Percentiles rank a stretch among this genome's conserved stretches.
phyloP scores from a whole-genome alignment of 2,329 filamentous ascomycete genomes.

The Hymenoscyphus linearis region DNA sequence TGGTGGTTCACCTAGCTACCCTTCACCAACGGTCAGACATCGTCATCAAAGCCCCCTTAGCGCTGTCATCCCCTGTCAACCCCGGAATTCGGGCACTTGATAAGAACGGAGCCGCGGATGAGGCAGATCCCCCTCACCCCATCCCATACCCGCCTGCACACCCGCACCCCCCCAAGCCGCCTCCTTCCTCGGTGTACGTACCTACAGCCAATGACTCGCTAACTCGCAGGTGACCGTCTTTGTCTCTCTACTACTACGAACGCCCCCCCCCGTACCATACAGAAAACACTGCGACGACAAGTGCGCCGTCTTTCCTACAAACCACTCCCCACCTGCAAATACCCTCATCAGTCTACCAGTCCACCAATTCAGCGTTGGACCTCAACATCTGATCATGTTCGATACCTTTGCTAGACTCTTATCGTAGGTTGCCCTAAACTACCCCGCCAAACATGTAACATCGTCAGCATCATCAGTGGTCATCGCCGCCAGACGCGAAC shows the following conservation, averaged over 20 bases:
- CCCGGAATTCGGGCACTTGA: neutral
- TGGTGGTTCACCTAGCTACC: no score
- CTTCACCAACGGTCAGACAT: neutral
- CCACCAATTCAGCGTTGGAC: neutral
- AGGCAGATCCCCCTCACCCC: neutral
- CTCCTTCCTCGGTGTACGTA: neutral
- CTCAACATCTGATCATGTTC: conserved; percentile 52
- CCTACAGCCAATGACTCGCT: neutral
- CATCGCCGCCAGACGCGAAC: conserved; percentile 6
- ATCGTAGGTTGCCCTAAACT: conserved; percentile 53
- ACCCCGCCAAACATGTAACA: conserved; percentile 21
- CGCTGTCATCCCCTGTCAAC: neutral
- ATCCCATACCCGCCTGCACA: no score
- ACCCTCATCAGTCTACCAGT: neutral
- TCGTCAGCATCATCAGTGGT: neutral
- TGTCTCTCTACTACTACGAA: conserved; percentile 5
- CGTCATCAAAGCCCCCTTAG: neutral
- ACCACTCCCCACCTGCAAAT: neutral
- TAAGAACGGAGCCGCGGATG: conserved; percentile 8
- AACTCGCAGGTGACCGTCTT: conserved; percentile 14
- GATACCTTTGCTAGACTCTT: conserved; percentile 71
- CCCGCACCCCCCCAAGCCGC: neutral
- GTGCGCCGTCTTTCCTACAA: conserved; percentile 4
- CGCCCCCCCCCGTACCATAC: neutral
- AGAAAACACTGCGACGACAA: conserved; percentile 2